Percentiles rank a stretch among this genome's conserved stretches.
Evolutionary conservation across 129 eudicot genomes (phyloP).

Genomic region (Pseudognaphalium luteoalbum): DNA sequence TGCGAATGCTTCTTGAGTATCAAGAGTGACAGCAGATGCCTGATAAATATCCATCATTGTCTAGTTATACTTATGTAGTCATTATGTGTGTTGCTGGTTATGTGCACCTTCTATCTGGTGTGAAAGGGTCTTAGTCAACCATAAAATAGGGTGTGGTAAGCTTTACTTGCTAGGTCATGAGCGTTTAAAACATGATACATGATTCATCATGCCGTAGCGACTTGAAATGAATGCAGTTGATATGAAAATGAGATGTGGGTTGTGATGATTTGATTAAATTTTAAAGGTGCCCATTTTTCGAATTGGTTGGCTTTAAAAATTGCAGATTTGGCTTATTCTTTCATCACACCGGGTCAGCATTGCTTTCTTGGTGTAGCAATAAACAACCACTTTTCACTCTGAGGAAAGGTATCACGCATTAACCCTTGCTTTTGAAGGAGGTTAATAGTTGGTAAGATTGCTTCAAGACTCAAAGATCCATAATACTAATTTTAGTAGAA

Average conservation of each 20-base stretch:
- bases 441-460: slow-evolving; percentile 97
- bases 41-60: not conserved
- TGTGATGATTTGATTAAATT: slow-evolving; percentile 62
- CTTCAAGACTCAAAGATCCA: slow-evolving; percentile 90
- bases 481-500: slow-evolving; percentile 50
- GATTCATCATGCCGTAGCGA: slow-evolving; percentile 53
- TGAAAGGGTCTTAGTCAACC: slow-evolving; percentile 25
- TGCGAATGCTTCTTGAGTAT: slow-evolving; percentile 11
- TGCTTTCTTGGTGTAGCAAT: slow-evolving; percentile 91
- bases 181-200: slow-evolving; percentile 42
- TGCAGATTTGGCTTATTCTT: slow-evolving; percentile 94
- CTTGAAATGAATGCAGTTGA: slow-evolving; percentile 45
- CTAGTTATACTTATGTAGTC: slow-evolving; percentile 10
- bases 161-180: slow-evolving; percentile 26
- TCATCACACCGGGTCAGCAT: slow-evolving; percentile 74
- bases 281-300: slow-evolving; percentile 80
- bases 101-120: slow-evolving; percentile 18
- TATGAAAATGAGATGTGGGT: slow-evolving; percentile 56
- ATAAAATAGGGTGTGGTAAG: slow-evolving; percentile 37
- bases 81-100: slow-evolving; percentile 11
- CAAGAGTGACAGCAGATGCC: not conserved
- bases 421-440: slow-evolving; percentile 76
- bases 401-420: slow-evolving; percentile 91
- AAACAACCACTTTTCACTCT: slow-evolving; percentile 58
- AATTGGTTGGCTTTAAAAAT: slow-evolving; percentile 93